phyloP scores from a whole-genome alignment of 768 basidiomycete species.

The Leccinum uliginosum region DNA sequence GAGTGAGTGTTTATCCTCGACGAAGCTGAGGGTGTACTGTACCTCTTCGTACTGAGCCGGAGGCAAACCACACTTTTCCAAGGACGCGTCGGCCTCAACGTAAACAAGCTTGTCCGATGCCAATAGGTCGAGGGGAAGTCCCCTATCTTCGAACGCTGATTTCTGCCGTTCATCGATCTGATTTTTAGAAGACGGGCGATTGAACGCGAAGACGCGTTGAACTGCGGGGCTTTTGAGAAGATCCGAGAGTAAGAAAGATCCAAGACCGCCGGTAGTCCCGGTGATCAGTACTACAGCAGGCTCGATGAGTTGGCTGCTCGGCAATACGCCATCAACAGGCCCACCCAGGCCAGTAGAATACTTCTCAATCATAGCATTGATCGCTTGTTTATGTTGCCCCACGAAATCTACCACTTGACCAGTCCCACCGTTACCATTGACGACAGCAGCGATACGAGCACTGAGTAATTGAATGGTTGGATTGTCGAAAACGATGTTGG shows the following conservation, averaged over 20 bases:
- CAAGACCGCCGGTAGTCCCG: slow-evolving; percentile 39
- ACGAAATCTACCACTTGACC: neutral
- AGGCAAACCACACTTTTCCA: slow-evolving; percentile 29
- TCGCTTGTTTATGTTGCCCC: slow-evolving; percentile 16
- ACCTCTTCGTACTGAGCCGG: slow-evolving; percentile 18
- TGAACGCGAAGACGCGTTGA: slow-evolving; percentile 30
- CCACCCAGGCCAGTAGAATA: slow-evolving; percentile 25
- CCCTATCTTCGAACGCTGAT: slow-evolving; percentile 27
- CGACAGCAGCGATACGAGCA: slow-evolving; percentile 14
- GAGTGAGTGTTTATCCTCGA: neutral
- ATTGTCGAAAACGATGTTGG: slow-evolving; percentile 34
- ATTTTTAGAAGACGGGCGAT: slow-evolving; percentile 23
- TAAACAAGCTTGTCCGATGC: slow-evolving; percentile 31
- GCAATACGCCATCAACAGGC: slow-evolving; percentile 9
- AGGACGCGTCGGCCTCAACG: slow-evolving; percentile 31
- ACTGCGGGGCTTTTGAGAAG: slow-evolving; percentile 25
- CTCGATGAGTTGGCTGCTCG: slow-evolving; percentile 1
- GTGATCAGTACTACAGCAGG: slow-evolving; percentile 34
- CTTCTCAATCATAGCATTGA: slow-evolving; percentile 39
- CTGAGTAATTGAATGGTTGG: slow-evolving; percentile 38
- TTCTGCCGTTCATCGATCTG: slow-evolving; percentile 26
- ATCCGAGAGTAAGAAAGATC: slow-evolving; percentile 31
- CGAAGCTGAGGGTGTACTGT: neutral
- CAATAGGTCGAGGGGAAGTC: slow-evolving; percentile 26
- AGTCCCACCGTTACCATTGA: neutral